A percentile compares a stretch with the other conserved stretches of the same genome.
Conservation (phyloP, 495 filamentous ascomycete species). For the Melanomma pulvis-pyrius region DNA sequence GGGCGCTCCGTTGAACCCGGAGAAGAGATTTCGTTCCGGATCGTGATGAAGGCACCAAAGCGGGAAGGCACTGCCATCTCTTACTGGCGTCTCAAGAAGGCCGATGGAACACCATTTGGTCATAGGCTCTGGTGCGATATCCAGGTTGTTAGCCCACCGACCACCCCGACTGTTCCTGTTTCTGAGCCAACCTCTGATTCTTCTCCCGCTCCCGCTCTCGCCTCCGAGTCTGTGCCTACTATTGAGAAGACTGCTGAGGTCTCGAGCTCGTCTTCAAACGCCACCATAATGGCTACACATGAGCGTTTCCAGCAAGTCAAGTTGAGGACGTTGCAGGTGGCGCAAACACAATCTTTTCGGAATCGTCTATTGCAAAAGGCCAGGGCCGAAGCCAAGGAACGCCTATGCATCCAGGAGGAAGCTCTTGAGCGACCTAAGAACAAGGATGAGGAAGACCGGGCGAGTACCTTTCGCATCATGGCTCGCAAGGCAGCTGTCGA, state of each 20-base stretch:
- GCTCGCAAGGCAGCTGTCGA: constrained; percentile 20
- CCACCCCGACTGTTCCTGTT: constrained; percentile 6
- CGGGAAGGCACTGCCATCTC: constrained; percentile 78
- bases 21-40: constrained; percentile 76
- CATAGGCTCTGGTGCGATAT: constrained; percentile 96
- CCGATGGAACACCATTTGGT: constrained; percentile 81
- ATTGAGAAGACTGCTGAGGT: neutral
- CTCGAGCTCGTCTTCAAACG: neutral
- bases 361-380: constrained; percentile 17
- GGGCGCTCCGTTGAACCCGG: constrained; percentile 68
- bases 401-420: constrained; percentile 28
- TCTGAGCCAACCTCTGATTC: neutral
- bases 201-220: neutral
- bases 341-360: neutral
- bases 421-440: constrained; percentile 22
- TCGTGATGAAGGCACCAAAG: constrained; percentile 76
- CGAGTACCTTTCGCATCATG: constrained; percentile 31
- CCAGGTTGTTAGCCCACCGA: constrained; percentile 41
- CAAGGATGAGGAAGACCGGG: constrained; percentile 29
- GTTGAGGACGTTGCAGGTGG: neutral
- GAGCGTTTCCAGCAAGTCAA: constrained; percentile 15
- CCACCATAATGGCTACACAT: constrained; percentile 7
- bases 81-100: constrained; percentile 91
- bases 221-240: neutral
- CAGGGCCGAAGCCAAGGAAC: constrained; percentile 29